Percentiles rank a stretch among this genome's conserved stretches.
These are phyloP conservation scores for Pogostemon cablin DNA, from an alignment of 257 asterid species.

Conservation along the genomic window DNA sequence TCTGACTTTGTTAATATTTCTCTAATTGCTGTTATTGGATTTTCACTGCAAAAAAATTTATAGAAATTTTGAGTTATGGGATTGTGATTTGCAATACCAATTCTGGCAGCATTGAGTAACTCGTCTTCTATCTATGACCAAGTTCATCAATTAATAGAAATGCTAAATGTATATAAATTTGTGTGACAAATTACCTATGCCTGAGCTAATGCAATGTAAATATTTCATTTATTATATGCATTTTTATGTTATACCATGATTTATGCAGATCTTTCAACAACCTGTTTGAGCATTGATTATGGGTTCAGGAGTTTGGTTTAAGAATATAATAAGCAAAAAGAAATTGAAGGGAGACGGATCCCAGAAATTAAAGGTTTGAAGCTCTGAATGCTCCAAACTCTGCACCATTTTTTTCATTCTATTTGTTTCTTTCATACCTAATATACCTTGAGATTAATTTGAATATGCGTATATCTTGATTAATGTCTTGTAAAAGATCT, in stretches of 20 bases:
- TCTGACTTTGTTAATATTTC: constrained; percentile 1
- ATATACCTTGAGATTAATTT: no score
- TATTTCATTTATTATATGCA: constrained; percentile 2
- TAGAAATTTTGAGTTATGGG: not conserved
- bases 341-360: constrained; percentile 53
- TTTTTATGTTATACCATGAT: constrained; percentile 19
- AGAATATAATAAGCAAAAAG: constrained; percentile 66
- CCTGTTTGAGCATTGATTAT: constrained; percentile 42
- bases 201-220: not conserved
- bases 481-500: no score
- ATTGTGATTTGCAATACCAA: not conserved
- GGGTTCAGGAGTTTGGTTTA: constrained; percentile 83
- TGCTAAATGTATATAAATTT: not conserved
- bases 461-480: no score
- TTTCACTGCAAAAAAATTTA: not conserved
- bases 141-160: not conserved
- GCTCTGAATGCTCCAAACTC: constrained; percentile 11
- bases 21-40: not conserved
- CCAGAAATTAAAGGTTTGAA: constrained; percentile 55
- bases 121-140: not conserved
- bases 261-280: constrained; percentile 37
- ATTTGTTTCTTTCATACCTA: not conserved
- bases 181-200: not conserved
- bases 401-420: not conserved
- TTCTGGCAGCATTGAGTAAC: not conserved